These are phyloP conservation scores for Cryoendolithus antarcticus DNA, from an alignment of 2,329 filamentous ascomycete species.

Conservation along the genomic window DNA sequence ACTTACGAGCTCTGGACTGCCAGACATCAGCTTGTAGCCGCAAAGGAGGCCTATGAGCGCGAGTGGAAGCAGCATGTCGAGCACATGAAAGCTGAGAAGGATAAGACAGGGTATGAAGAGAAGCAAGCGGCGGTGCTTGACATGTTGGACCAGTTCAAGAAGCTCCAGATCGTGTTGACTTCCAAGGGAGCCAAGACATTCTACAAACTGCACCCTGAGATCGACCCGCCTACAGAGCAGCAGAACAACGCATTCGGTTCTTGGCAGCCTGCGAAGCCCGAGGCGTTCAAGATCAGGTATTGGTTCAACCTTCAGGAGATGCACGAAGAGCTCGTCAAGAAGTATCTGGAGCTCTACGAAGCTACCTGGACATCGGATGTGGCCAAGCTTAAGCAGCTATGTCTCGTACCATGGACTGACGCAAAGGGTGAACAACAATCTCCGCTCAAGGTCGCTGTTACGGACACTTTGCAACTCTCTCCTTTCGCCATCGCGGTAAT, in stretches of 20 bases:
- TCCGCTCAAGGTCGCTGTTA: slow-evolving; percentile 52
- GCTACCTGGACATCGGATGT: slow-evolving; percentile 62
- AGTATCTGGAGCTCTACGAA: slow-evolving; percentile 58
- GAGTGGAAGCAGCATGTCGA: slow-evolving; percentile 21
- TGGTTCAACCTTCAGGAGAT: slow-evolving; percentile 38
- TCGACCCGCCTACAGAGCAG: slow-evolving; percentile 14
- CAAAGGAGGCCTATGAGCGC: slow-evolving; percentile 25
- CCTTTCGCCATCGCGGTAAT: slow-evolving; percentile 59
- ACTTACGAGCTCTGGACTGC: slow-evolving; percentile 50
- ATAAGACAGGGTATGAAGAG: slow-evolving; percentile 27
- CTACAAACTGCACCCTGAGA: slow-evolving; percentile 48
- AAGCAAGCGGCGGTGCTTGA: slow-evolving; percentile 46
- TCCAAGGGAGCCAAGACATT: slow-evolving; percentile 55
- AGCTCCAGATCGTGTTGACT: slow-evolving; percentile 43
- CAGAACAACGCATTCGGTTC: neutral
- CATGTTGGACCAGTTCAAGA: slow-evolving; percentile 40
- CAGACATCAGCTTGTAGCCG: slow-evolving; percentile 28
- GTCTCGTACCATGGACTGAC: slow-evolving; percentile 43
- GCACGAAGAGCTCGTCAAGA: slow-evolving; percentile 42
- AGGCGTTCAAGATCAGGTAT: slow-evolving; percentile 39
- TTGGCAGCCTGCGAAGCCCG: slow-evolving; percentile 4
- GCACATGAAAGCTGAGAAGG: slow-evolving; percentile 6
- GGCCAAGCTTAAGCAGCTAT: slow-evolving; percentile 51
- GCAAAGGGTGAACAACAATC: slow-evolving; percentile 38
- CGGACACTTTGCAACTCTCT: slow-evolving; percentile 38